A percentile compares a stretch with the other conserved stretches of the same genome.
phyloP scores from a whole-genome alignment of 179 eudicot species.

The Nepenthes alata region DNA sequence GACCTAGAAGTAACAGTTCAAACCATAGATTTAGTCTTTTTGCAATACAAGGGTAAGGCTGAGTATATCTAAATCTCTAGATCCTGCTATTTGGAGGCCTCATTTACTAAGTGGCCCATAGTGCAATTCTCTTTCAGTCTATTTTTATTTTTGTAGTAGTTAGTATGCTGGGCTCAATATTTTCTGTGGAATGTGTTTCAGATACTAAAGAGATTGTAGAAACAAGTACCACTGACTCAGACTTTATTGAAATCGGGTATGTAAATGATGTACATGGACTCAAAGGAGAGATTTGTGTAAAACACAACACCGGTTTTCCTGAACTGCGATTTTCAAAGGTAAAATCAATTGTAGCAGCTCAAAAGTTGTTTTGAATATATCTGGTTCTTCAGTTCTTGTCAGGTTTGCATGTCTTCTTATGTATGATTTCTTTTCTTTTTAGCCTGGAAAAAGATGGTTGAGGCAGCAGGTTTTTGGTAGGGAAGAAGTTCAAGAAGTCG shows the following conservation, averaged over 20 bases:
- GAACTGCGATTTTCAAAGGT: conserved; percentile 77
- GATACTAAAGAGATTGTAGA: conserved; percentile 18
- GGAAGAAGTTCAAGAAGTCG: conserved; percentile 56
- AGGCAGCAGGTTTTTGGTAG: conserved; percentile 55
- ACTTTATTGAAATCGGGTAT: conserved; percentile 69
- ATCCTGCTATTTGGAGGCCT: no score
- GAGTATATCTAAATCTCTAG: no score
- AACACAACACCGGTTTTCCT: conserved; percentile 74
- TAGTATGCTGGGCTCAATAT: no score
- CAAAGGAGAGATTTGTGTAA: conserved; percentile 83
- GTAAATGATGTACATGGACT: conserved; percentile 76
- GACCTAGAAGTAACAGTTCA: no score
- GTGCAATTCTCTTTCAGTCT: no score
- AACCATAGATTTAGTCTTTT: no score
- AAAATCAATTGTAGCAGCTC: conserved; percentile 3
- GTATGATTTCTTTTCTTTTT: conserved; percentile 17
- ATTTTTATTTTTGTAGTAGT: neutral
- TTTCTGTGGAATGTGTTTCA: conserved; percentile 7
- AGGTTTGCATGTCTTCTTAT: conserved; percentile 7
- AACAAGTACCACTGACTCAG: conserved; percentile 21
- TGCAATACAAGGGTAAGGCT: no score
- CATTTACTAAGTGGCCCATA: no score
- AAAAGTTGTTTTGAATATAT: conserved; percentile 1
- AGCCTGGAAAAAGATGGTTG: conserved; percentile 94
- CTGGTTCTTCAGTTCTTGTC: neutral